A percentile compares a stretch with the other conserved stretches of the same genome.
These are phyloP conservation scores for Nothomitra cinnamomea DNA, from an alignment of 2,329 filamentous ascomycete genomes.

Conservation along the genomic window DNA sequence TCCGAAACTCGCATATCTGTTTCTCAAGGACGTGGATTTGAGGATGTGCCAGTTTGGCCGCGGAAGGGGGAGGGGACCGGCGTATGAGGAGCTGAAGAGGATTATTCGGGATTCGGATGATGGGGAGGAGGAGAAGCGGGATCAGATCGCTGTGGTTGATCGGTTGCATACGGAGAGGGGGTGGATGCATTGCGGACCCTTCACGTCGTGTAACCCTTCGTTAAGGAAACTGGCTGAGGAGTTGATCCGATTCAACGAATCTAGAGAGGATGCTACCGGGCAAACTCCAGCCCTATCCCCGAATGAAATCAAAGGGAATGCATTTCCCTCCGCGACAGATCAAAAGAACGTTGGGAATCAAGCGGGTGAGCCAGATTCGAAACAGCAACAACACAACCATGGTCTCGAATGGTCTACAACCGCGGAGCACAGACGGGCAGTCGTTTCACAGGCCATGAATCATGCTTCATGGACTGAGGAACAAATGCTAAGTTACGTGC, in stretches of 20 bases:
- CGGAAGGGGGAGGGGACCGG: background rate
- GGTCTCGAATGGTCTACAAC: no score
- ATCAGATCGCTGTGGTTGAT: background rate
- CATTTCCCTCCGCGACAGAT: background rate
- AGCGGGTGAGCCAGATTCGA: no score
- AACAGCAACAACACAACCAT: no score
- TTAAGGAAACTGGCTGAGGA: background rate
- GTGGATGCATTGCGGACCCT: background rate
- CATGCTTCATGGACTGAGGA: no score
- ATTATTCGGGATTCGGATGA: background rate
- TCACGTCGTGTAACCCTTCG: background rate
- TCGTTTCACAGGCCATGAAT: no score
- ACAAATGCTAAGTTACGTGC: background rate
- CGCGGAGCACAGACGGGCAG: no score
- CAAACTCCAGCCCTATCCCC: background rate
- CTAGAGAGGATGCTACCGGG: no score
- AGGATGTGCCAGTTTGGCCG: background rate
- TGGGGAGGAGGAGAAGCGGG: background rate
- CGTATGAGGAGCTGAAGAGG: background rate
- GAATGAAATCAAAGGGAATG: background rate
- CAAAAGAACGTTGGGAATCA: background rate
- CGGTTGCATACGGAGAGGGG: background rate
- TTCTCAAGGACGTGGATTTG: background rate
- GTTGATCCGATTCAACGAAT: background rate
- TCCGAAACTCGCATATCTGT: background rate